phyloP scores from a whole-genome alignment of 1,284 basidiomycete species.

The Tylopilus sp. region DNA sequence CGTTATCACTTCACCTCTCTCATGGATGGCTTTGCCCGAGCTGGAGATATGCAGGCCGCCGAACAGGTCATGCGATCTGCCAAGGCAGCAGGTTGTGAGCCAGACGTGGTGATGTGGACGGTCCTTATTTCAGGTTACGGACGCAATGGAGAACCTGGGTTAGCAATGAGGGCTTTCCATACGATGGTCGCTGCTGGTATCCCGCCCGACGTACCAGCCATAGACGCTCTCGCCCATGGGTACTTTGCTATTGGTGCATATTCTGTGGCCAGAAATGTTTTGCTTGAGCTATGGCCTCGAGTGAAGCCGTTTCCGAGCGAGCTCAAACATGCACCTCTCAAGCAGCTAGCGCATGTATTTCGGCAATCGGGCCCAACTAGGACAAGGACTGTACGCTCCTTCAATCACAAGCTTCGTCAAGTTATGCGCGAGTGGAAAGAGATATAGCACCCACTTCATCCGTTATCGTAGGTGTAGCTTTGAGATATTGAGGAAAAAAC shows the following conservation, averaged over 20 bases:
- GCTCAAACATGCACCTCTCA: conserved; percentile 42
- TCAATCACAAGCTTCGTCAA: conserved; percentile 34
- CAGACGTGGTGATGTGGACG: conserved; percentile 68
- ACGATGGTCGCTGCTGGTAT: conserved; percentile 61
- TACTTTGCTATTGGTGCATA: conserved; percentile 58
- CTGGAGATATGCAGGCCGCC: conserved; percentile 55
- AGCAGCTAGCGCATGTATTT: conserved; percentile 46
- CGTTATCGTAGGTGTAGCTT: background rate
- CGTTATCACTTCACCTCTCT: conserved; percentile 67
- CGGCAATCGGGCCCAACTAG: conserved; percentile 20
- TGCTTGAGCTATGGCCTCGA: conserved; percentile 63
- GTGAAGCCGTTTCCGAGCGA: conserved; percentile 60
- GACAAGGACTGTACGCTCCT: conserved; percentile 15
- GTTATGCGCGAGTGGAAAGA: conserved; percentile 25
- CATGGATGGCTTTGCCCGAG: conserved; percentile 61
- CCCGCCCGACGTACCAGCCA: conserved; percentile 62
- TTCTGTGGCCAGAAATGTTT: conserved; percentile 48
- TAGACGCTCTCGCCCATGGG: conserved; percentile 68
- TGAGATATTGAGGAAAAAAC: conserved; percentile 5
- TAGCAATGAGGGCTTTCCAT: conserved; percentile 56
- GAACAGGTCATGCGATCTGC: conserved; percentile 53
- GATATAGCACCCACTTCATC: conserved; percentile 2
- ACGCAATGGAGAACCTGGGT: conserved; percentile 51
- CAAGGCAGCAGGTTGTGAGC: conserved; percentile 46
- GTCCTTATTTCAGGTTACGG: conserved; percentile 68